Base-by-base conservation (phyloP, 2,329 filamentous ascomycete genomes). In the Eurotiales sp. region DNA sequence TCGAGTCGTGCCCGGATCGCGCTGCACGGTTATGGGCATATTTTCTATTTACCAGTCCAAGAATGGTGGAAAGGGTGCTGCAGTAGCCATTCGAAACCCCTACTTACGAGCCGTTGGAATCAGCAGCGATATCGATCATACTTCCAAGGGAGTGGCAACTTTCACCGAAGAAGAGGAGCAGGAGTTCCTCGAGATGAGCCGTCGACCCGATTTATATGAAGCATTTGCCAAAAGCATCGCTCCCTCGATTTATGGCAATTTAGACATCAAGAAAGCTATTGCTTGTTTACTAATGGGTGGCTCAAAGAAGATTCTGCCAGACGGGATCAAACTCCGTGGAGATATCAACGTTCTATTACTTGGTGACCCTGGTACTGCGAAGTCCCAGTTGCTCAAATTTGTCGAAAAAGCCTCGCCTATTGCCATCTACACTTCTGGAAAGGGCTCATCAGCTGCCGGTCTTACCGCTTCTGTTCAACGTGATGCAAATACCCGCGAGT, bases 31-130 rank as follows among this genome's bases (percentile, higher is more conserved):
- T 15, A 97, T 93, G 82, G 93, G 93, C 17, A 90, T 99, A 29
- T 99, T 96, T 75, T 96, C 92, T 25, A 97, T 97, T 64, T 99
- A 96, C 70, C 90, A 96, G 69, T 87, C 86, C 61, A 97, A 97
- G 70, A 87, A 86, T 36, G 86, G 83, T 37, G 95, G 91, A 70
- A 87, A 86, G 60, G 85, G 84, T 47, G 86, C 86, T 2, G 93
- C 93, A 1, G 91, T 97, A 3, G 93, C 93, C 8, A 96, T 99
- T 61, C 83, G 93, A 58, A 97, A 95, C 43, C 93, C 93, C 0
- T 99, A 99, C 64, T 78, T 99, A 11, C 83, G 93, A 56, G 90
- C 93, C 0, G 89, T 96, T 2, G 93, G 93, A 4, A 92, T 99
- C 53, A 88, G 90, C 58, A 90, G 87, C 10, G 92, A 96, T 63